Evolutionary conservation across 177 flowering plant species (phyloP).

Genomic region (Vitis hybrid): DNA sequence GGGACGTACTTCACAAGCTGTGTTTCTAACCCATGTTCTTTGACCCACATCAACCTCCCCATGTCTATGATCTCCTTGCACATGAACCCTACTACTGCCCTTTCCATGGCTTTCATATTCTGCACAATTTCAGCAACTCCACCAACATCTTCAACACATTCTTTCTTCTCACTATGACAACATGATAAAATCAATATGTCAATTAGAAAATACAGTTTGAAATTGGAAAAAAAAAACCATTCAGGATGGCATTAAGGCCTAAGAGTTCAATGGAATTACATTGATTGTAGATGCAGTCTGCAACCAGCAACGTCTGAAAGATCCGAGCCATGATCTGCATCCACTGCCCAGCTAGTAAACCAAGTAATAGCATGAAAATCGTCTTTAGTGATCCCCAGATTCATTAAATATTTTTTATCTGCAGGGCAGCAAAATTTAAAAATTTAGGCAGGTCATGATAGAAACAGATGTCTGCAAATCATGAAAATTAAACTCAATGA

Average conservation of each 20-base stretch:
- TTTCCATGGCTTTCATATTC: constrained; percentile 61
- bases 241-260: not conserved
- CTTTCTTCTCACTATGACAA: constrained; percentile 30
- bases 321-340: constrained; percentile 79
- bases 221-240: not conserved
- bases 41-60: constrained; percentile 86
- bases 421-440: constrained; percentile 18
- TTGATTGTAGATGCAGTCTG: constrained; percentile 23
- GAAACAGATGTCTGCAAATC: not conserved
- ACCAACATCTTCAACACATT: constrained; percentile 9
- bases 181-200: not conserved
- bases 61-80: constrained; percentile 91
- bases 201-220: not conserved
- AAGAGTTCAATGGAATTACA: constrained; percentile 27
- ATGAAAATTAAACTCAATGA: not conserved
- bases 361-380: constrained; percentile 90
- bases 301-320: constrained; percentile 36
- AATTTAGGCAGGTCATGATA: not conserved
- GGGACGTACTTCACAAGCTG: constrained; percentile 80
- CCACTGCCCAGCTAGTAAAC: constrained; percentile 99
- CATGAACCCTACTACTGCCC: constrained; percentile 80
- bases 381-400: constrained; percentile 63
- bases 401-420: constrained; percentile 62
- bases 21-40: constrained; percentile 52
- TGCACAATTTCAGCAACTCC: constrained; percentile 53